Percentiles rank a stretch among this genome's conserved stretches.
These are phyloP conservation scores for Berberis vulgaris DNA, from an alignment of 164 flowering plant genomes.

Conservation along the genomic window DNA sequence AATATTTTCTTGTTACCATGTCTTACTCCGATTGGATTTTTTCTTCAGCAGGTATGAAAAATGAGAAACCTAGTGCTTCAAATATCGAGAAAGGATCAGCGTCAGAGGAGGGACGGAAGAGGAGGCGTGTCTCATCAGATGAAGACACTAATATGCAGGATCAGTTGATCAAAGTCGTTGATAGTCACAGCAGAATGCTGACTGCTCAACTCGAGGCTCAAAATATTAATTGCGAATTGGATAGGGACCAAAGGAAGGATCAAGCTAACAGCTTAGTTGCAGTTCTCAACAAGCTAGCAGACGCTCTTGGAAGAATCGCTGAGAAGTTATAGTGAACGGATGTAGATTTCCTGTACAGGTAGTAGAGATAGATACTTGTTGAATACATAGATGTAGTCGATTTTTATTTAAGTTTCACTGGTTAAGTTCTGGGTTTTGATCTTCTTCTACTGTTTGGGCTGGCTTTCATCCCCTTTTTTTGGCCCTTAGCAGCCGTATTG, in stretches of 20 bases:
- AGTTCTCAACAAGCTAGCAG: constrained; percentile 75
- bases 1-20: background rate
- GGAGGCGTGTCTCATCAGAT: constrained; percentile 35
- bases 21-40: background rate
- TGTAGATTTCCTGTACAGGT: constrained; percentile 18
- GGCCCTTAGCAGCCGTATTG: too few relatives aligned
- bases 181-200: constrained; percentile 53
- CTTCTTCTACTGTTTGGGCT: background rate
- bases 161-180: constrained; percentile 49
- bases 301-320: constrained; percentile 71
- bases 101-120: constrained; percentile 47
- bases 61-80: constrained; percentile 30
- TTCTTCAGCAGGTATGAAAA: constrained; percentile 26
- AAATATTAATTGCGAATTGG: constrained; percentile 44
- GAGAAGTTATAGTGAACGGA: constrained; percentile 48
- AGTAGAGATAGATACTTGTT: background rate
- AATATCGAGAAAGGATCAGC: constrained; percentile 46
- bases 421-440: background rate
- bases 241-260: constrained; percentile 62
- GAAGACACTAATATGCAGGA: constrained; percentile 30
- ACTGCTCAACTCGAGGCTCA: constrained; percentile 65
- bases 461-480: background rate
- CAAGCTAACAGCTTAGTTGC: constrained; percentile 45
- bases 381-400: background rate
- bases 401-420: background rate